phyloP scores from a whole-genome alignment of 2,329 filamentous ascomycete species.

The Neonectria punicea region DNA sequence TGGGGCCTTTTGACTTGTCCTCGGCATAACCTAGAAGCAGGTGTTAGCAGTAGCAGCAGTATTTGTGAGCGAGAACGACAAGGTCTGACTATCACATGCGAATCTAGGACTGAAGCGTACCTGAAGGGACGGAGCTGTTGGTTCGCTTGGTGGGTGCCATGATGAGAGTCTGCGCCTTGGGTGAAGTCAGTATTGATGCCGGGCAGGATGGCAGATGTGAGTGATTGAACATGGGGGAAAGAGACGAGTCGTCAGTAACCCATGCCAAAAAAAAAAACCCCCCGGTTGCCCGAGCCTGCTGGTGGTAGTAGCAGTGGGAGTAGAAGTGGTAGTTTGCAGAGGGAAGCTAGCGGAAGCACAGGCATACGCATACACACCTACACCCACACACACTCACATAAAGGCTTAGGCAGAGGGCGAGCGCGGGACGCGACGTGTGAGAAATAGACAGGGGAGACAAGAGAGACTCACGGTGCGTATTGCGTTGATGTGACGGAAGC shows the following conservation, averaged over 20 bases:
- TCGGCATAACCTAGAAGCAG: conserved; percentile 76
- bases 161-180: conserved; percentile 42
- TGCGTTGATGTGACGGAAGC: conserved; percentile 45
- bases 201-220: neutral
- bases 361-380: neutral
- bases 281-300: conserved; percentile 8
- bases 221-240: neutral
- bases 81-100: conserved; percentile 9
- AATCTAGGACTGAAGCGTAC: conserved; percentile 46
- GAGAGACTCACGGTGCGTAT: conserved; percentile 40
- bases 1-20: conserved; percentile 80
- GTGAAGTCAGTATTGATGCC: conserved; percentile 21
- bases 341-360: neutral
- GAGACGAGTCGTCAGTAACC: neutral
- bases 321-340: neutral
- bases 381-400: neutral
- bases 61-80: neutral
- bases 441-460: conserved; percentile 15
- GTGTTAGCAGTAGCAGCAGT: conserved; percentile 28
- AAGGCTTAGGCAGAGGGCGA: neutral
- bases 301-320: neutral
- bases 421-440: neutral
- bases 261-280: conserved; percentile 1
- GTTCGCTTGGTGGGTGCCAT: conserved; percentile 66
- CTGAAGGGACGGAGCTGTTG: conserved; percentile 67